Evolutionary conservation across 345 rosid species (phyloP).

Genomic region (Acer campestre): DNA sequence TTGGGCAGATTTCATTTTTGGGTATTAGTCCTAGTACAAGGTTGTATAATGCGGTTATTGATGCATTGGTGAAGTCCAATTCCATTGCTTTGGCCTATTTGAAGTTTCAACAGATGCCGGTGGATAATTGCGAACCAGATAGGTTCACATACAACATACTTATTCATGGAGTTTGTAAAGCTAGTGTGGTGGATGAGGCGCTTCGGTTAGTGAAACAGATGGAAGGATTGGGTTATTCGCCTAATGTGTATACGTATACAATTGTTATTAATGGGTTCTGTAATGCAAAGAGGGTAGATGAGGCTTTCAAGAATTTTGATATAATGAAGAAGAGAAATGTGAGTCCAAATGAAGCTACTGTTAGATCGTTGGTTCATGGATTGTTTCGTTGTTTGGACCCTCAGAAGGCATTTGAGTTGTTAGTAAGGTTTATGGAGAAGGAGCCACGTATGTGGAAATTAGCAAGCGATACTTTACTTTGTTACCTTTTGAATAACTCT

Average conservation of each 20-base stretch:
- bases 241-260: slow-evolving; percentile 79
- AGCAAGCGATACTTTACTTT: slow-evolving; percentile 58
- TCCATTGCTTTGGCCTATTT: slow-evolving; percentile 88
- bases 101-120: slow-evolving; percentile 87
- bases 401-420: slow-evolving; percentile 55
- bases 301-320: slow-evolving; percentile 60
- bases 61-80: slow-evolving; percentile 79
- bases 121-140: slow-evolving; percentile 79
- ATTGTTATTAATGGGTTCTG: slow-evolving; percentile 83
- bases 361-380: slow-evolving; percentile 81
- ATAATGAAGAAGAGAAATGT: slow-evolving; percentile 60
- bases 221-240: slow-evolving; percentile 63
- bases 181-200: slow-evolving; percentile 83
- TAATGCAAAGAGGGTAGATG: slow-evolving; percentile 67
- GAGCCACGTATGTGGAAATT: slow-evolving; percentile 50
- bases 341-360: slow-evolving; percentile 73
- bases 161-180: slow-evolving; percentile 83
- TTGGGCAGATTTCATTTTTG: slow-evolving; percentile 77
- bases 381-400: slow-evolving; percentile 54
- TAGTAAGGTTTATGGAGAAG: slow-evolving; percentile 53
- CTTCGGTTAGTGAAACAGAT: slow-evolving; percentile 81
- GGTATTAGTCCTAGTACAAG: slow-evolving; percentile 78
- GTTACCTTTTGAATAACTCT: slow-evolving; percentile 57
- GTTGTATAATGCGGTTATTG: slow-evolving; percentile 80
- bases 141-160: slow-evolving; percentile 90